These are phyloP conservation scores for Sporothrix protearum DNA, from an alignment of 2,329 filamentous ascomycete species.

Conservation along the genomic window DNA sequence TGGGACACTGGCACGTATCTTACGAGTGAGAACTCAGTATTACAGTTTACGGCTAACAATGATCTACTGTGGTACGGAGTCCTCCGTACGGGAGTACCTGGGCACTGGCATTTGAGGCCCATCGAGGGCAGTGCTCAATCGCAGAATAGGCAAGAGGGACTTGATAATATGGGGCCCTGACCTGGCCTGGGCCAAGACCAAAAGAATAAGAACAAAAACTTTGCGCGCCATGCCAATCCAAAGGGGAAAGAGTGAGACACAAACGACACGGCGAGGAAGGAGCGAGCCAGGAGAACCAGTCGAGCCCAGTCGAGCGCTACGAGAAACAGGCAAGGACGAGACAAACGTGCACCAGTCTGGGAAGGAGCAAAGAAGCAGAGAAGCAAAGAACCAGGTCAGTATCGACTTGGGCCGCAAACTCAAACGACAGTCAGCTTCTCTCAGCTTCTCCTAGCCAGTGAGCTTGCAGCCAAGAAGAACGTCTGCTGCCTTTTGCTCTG, in stretches of 20 bases:
- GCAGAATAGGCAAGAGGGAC: not conserved
- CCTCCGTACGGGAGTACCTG: not conserved
- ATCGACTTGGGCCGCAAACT: not conserved
- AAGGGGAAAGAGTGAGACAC: slow-evolving; percentile 6
- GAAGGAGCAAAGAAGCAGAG: too few relatives aligned
- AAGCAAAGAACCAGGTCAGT: not conserved
- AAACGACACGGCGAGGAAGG: too few relatives aligned
- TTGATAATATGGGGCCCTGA: not conserved
- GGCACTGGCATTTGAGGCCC: too few relatives aligned
- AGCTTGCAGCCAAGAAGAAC: not conserved
- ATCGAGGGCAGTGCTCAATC: slow-evolving; percentile 8
- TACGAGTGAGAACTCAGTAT: too few relatives aligned
- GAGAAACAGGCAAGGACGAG: too few relatives aligned
- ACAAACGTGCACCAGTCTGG: too few relatives aligned
- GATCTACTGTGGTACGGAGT: not conserved
- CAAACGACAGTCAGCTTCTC: not conserved
- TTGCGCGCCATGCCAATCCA: not conserved
- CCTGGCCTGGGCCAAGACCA: not conserved
- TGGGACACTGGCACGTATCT: too few relatives aligned
- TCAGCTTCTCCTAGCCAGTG: not conserved
- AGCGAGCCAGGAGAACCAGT: too few relatives aligned
- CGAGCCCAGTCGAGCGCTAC: too few relatives aligned
- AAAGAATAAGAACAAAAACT: too few relatives aligned
- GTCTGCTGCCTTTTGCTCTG: not conserved
- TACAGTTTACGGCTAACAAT: not conserved